Evolutionary conservation across 2,329 filamentous ascomycete species (phyloP), one percentile per base, ranked within the genome.

Genomic region (Dendrostoma leiphaemia): DNA sequence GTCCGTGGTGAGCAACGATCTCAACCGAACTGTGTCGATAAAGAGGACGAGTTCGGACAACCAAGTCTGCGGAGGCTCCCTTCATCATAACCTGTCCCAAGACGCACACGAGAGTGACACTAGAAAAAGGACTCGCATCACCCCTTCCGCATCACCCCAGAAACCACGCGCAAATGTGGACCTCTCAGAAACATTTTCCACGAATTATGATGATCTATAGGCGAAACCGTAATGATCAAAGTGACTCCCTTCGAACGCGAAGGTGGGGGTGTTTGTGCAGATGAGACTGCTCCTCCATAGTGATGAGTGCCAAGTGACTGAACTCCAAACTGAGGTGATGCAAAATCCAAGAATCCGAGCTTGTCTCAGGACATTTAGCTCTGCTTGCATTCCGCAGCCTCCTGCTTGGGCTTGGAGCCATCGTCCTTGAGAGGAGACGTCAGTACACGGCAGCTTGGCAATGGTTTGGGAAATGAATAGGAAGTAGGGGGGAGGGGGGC

Each of bases 301-400:
- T 8, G 48, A 40, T 21, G 32, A 50, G 40, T 47, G 43, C 32
- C 50, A 12, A 55, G 41, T 52, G 45, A 43, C 45, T 51, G 35
- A 32, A 46, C 29, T 49, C 32, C 23, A 34, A 32, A 13, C 32
- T 38, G 34, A 51, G 26, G 29, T 41, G 41, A 54, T 54, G 46
- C 43, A 35, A 48, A 41, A 59, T 56, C 46, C 53, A 56, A 55
- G 50, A 55, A 50, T 45, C 38, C 24, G 34, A 48, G 48, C 45
- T 29, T 38, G 15, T 37, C 58, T 51, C 48, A 41, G 52, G 38
- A 58, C 56, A 59, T 75, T 81, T 84, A 96, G 78, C 90, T 95
- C 78, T 95, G 91, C 82, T 96, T 96, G 85, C 91, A 96, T 79
- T 96, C 91, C 63, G 91, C 90, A 63, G 91, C 86, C 76, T 96